These are phyloP conservation scores for Rhizopogon rudus DNA, from an alignment of 768 basidiomycete species.

Conservation along the genomic window DNA sequence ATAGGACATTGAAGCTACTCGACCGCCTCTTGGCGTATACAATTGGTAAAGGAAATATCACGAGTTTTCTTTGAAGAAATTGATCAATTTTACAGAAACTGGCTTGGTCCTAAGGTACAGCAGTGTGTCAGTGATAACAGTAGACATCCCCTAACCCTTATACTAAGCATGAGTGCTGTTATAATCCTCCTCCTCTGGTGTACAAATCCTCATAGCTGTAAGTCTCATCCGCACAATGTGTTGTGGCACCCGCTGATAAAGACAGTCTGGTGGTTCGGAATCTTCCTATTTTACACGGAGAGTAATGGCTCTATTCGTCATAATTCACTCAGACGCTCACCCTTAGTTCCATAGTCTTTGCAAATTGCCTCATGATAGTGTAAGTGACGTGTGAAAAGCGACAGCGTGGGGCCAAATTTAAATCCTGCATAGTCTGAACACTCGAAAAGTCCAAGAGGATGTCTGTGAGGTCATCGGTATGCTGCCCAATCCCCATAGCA, in stretches of 20 bases:
- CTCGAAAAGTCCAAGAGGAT: not conserved
- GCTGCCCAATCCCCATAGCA: not conserved
- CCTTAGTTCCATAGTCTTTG: not conserved
- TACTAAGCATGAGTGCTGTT: not conserved
- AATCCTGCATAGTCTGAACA: not conserved
- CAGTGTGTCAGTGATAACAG: not conserved
- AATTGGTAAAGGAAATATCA: not conserved
- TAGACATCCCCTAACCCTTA: not conserved
- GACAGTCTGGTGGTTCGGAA: not conserved
- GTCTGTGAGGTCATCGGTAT: not conserved
- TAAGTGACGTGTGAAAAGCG: not conserved
- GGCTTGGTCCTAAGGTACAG: not conserved
- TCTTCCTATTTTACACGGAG: not conserved
- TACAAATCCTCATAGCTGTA: not conserved
- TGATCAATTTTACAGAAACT: not conserved
- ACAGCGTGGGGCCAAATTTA: not conserved
- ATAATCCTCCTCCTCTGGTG: not conserved
- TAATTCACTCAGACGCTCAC: not conserved
- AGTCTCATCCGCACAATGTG: not conserved
- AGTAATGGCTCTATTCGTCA: not conserved
- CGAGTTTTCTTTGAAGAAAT: not conserved
- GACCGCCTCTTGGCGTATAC: slow-evolving; percentile 1
- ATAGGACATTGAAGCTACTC: not conserved
- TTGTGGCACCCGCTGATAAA: not conserved
- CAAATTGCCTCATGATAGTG: not conserved